Percentiles rank a stretch among this genome's conserved stretches.
Conservation (phyloP, 768 basidiomycete species). For the Pilatotrama ljubarskyi region DNA sequence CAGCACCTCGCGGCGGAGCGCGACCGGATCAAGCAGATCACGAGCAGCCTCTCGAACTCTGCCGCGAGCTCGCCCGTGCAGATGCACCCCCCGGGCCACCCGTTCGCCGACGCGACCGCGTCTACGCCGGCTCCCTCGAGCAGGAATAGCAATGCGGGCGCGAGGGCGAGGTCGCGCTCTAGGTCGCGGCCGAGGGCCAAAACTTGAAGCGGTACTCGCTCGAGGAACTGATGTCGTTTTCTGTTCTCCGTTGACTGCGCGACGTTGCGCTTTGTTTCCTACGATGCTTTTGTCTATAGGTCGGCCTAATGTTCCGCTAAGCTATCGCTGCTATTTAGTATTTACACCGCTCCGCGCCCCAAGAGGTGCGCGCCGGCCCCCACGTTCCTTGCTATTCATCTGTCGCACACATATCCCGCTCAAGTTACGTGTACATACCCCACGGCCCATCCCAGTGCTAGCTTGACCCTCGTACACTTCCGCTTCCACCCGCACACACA, state of each 20-base stretch:
- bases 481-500: not conserved
- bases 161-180: slow-evolving; percentile 3
- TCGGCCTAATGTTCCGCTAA: slow-evolving; percentile 14
- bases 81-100: not conserved
- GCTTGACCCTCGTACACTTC: not conserved
- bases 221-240: not conserved
- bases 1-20: slow-evolving; percentile 85
- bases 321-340: slow-evolving; percentile 15
- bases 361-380: slow-evolving; percentile 9
- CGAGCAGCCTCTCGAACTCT: slow-evolving; percentile 38
- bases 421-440: slow-evolving; percentile 17
- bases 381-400: slow-evolving; percentile 14
- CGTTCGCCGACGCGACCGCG: not conserved
- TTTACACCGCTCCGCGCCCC: slow-evolving; percentile 8
- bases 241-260: not conserved
- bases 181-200: not conserved
- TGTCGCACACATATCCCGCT: not conserved
- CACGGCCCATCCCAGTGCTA: not conserved
- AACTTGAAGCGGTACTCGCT: not conserved
- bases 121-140: not conserved
- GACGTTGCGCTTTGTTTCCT: not conserved
- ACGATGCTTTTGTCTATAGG: slow-evolving; percentile 5
- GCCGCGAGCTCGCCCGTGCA: slow-evolving; percentile 18
- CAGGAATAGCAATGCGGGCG: not conserved
- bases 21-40: slow-evolving; percentile 77